phyloP scores from a whole-genome alignment of 345 rosid species.

The Anacardium occidentale region DNA sequence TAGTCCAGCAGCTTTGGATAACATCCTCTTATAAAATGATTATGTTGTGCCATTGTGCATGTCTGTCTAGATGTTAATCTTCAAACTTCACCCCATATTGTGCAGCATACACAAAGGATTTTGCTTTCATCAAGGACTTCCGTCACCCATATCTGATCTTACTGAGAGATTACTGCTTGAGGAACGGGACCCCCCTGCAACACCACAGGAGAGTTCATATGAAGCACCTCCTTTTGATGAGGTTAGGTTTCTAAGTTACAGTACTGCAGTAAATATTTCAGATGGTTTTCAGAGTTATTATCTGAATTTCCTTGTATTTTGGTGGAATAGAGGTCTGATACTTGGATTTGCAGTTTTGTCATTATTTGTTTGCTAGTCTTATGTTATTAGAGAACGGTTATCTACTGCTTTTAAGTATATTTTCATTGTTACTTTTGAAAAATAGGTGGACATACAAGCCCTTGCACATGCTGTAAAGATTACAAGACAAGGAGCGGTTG shows the following conservation, averaged over 20 bases:
- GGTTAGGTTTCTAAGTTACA: slow-evolving; percentile 39
- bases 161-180: slow-evolving; percentile 80
- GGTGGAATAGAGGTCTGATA: background rate
- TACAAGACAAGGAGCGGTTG: slow-evolving; percentile 95
- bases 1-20: slow-evolving; percentile 22
- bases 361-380: background rate
- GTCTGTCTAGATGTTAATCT: slow-evolving; percentile 9
- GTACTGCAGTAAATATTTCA: slow-evolving; percentile 5
- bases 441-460: slow-evolving; percentile 92
- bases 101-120: slow-evolving; percentile 85
- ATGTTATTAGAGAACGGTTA: background rate
- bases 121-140: slow-evolving; percentile 74
- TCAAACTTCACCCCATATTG: slow-evolving; percentile 17
- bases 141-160: slow-evolving; percentile 85
- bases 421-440: slow-evolving; percentile 9
- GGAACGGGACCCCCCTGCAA: slow-evolving; percentile 80
- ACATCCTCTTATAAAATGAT: background rate
- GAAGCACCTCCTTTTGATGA: slow-evolving; percentile 94
- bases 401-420: background rate
- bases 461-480: slow-evolving; percentile 96
- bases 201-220: slow-evolving; percentile 61
- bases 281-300: slow-evolving; percentile 5
- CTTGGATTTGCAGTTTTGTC: slow-evolving; percentile 3
- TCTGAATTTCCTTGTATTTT: too few species aligned
- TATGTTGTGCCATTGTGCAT: background rate